Evolutionary conservation across 139 green algal species (phyloP).

Genomic region (Ostreobium quekettii): DNA sequence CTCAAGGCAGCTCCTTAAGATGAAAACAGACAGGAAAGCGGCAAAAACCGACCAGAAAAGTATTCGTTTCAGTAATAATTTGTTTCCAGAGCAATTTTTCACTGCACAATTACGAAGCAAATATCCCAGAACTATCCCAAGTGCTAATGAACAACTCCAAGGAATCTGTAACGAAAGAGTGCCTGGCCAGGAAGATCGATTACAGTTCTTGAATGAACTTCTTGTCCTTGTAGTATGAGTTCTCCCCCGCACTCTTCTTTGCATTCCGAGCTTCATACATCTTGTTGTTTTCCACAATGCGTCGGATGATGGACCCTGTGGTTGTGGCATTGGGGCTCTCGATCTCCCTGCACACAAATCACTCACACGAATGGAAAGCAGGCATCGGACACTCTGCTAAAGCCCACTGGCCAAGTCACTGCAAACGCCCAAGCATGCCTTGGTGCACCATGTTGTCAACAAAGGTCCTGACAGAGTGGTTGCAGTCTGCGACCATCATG

Average conservation of each 20-base stretch:
- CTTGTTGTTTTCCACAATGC: constrained; percentile 84
- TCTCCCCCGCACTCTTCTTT: constrained; percentile 42
- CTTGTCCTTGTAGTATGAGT: constrained; percentile 41
- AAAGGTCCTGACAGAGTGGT: constrained; percentile 1
- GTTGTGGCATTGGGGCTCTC: constrained; percentile 56
- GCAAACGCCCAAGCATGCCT: background rate
- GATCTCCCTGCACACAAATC: constrained; percentile 41
- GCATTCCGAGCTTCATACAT: constrained; percentile 69
- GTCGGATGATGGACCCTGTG: constrained; percentile 77
- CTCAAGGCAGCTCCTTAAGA: too few species aligned
- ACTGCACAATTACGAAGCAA: too few species aligned
- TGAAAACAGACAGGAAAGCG: too few species aligned
- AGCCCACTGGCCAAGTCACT: background rate
- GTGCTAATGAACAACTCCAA: too few species aligned
- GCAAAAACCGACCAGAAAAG: too few species aligned
- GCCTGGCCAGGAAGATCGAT: too few species aligned
- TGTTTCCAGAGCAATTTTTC: too few species aligned
- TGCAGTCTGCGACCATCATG: background rate
- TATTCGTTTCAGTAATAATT: too few species aligned
- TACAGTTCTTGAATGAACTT: constrained; percentile 34
- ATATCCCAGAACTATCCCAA: too few species aligned
- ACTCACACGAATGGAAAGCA: constrained; percentile 23
- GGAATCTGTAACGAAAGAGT: too few species aligned
- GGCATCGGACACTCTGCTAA: constrained; percentile 6
- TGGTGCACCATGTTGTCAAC: background rate